These are phyloP conservation scores for Chaetomium strumarium DNA, from an alignment of 2,329 filamentous ascomycete genomes.

Conservation along the genomic window DNA sequence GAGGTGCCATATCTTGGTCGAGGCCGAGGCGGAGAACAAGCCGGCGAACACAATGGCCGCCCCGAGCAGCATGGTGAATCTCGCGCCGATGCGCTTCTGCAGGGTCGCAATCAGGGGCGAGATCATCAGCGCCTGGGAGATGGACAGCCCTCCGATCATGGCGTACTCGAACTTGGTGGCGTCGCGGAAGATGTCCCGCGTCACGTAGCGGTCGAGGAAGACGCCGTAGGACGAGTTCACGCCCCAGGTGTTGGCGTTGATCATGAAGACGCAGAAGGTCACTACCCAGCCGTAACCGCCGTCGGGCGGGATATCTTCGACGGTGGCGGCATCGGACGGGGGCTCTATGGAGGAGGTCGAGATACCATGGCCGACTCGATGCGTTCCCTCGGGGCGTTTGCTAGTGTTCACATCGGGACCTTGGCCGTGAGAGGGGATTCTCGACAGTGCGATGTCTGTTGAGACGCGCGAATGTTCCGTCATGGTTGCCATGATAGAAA, in stretches of 20 bases:
- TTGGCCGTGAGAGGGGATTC: neutral
- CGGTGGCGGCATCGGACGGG: neutral
- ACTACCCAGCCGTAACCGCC: conserved; percentile 53
- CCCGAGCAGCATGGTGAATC: conserved; percentile 42
- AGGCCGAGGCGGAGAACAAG: conserved; percentile 49
- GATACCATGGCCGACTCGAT: neutral
- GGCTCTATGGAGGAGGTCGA: neutral
- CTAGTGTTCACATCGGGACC: neutral
- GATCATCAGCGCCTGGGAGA: conserved; percentile 37
- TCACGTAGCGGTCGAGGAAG: conserved; percentile 52
- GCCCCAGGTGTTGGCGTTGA: conserved; percentile 37
- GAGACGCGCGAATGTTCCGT: neutral
- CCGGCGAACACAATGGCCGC: conserved; percentile 45
- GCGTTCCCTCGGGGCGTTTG: neutral
- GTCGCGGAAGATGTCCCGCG: conserved; percentile 43
- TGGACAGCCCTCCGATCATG: conserved; percentile 53
- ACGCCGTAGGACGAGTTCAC: conserved; percentile 44
- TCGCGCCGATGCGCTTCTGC: conserved; percentile 29
- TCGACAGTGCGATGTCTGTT: neutral
- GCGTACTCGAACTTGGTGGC: conserved; percentile 51
- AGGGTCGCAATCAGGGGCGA: conserved; percentile 35
- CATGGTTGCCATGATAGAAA: neutral
- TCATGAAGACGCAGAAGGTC: conserved; percentile 31
- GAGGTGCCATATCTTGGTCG: conserved; percentile 51
- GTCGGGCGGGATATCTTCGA: conserved; percentile 38